Evolutionary conservation across 2,329 filamentous ascomycete species (phyloP), one percentile per base, ranked within the genome.

Genomic region (Ascochyta lentis): DNA sequence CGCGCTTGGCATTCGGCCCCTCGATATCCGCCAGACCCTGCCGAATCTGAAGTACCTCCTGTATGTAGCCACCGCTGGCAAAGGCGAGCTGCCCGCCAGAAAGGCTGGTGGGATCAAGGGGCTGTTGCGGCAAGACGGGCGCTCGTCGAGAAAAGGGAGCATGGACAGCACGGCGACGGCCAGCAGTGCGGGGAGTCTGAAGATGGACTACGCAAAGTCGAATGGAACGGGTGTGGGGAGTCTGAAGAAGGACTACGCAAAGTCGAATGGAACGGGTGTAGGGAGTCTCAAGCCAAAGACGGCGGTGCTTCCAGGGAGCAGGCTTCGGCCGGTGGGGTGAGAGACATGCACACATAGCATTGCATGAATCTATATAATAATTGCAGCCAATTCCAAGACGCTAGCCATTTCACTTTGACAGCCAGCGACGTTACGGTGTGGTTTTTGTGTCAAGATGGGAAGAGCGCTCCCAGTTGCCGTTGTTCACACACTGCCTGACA

Each of bases 1-100:
- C 56, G 77, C 80, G 1, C 87, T 92, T 62, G 89, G 89, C 0
- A 79, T 97, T 12, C 87, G 89, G 42, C 88, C 96, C 1, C 84
- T 97, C 60, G 95, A 99, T 69, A 92, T 97, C 16, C 85, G 95
- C 4, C 92, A 98, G 65, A 96, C 94, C 0, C 79, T 98, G 6
- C 92, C 94, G 1, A 99, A 99, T 70, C 80, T 99, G 9, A 96
- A 96, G 73, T 97, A 96, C 66, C 79, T 98, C 15, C 80, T 98
- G 2, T 96, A 96, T 66, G 89, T 98, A 2, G 89, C 92, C 63
- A 95, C 91, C 29, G 91, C 92, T 0, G 92, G 92, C 0, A 88
- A 84, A 40, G 81, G 83, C 22, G 85, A 87, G 50, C 72, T 88
- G 15, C 85, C 85, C 1, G 65, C 65, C 6, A 55, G 74, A 6